phyloP scores from a whole-genome alignment of 768 basidiomycete species.

The Kwoniella sp. region DNA sequence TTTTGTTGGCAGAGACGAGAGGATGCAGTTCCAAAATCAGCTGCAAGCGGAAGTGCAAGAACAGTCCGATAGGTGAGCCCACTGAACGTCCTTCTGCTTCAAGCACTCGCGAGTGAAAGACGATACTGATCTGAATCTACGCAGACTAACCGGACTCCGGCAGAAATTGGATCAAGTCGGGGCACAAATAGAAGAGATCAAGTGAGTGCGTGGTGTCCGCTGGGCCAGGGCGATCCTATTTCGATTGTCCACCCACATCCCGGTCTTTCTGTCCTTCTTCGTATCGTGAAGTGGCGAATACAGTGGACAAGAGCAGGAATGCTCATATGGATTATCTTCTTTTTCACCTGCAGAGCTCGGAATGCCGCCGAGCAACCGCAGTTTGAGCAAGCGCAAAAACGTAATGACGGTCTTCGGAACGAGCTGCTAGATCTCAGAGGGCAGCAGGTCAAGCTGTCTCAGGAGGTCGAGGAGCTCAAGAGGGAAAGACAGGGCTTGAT shows the following conservation, averaged over 20 bases:
- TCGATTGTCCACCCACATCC: too few species aligned
- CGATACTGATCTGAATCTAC: not conserved
- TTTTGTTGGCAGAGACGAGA: slow-evolving; percentile 35
- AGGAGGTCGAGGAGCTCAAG: slow-evolving; percentile 73
- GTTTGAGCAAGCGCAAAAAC: slow-evolving; percentile 66
- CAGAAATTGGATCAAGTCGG: slow-evolving; percentile 41
- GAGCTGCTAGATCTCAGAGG: slow-evolving; percentile 76
- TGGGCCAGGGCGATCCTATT: too few species aligned
- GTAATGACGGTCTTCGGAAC: slow-evolving; percentile 68
- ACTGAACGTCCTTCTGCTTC: not conserved
- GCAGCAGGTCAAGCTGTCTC: slow-evolving; percentile 59
- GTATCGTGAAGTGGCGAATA: not conserved
- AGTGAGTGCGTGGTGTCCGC: slow-evolving; percentile 57
- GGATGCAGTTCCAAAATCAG: slow-evolving; percentile 33
- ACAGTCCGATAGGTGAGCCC: slow-evolving; percentile 46
- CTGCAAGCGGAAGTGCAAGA: slow-evolving; percentile 60
- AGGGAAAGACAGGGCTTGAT: slow-evolving; percentile 68
- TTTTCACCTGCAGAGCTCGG: slow-evolving; percentile 58
- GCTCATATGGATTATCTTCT: not conserved
- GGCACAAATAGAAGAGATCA: slow-evolving; percentile 44
- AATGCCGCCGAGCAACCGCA: slow-evolving; percentile 62
- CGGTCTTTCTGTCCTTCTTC: not conserved
- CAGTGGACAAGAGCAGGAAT: too few species aligned
- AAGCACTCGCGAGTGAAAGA: not conserved
- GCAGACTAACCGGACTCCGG: slow-evolving; percentile 27